A percentile compares a stretch with the other conserved stretches of the same genome.
These are phyloP conservation scores for Mycena haematopus DNA, from an alignment of 768 basidiomycete genomes.

Conservation along the genomic window DNA sequence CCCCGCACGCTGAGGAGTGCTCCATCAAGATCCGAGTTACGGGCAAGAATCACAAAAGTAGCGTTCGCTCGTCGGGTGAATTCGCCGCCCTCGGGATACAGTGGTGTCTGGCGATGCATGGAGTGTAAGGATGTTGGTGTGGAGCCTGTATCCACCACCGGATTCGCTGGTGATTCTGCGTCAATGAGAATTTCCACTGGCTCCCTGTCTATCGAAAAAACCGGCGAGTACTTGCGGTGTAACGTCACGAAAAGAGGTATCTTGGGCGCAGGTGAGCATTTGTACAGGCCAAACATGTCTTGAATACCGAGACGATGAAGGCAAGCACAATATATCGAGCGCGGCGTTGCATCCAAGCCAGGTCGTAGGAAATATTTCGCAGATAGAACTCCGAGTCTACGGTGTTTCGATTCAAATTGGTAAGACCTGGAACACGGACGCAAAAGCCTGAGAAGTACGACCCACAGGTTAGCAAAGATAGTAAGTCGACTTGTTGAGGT, in stretches of 20 bases:
- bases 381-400: too few relatives aligned
- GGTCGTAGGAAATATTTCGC: background rate
- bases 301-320: conserved; percentile 4
- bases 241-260: background rate
- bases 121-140: background rate
- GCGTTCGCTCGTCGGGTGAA: conserved; percentile 54
- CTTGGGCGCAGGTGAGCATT: background rate
- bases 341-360: conserved; percentile 10
- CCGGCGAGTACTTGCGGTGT: conserved; percentile 13
- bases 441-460: too few relatives aligned
- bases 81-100: background rate
- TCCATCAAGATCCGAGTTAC: conserved; percentile 52
- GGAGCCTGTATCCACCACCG: background rate
- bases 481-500: background rate
- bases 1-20: conserved; percentile 57
- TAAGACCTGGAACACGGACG: too few relatives aligned
- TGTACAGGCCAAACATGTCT: background rate
- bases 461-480: too few relatives aligned
- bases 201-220: background rate
- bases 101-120: background rate
- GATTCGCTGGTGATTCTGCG: background rate
- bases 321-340: conserved; percentile 1
- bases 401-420: too few relatives aligned
- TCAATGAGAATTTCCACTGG: background rate
- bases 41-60: conserved; percentile 61